Conservation (phyloP, 2,329 filamentous ascomycete species). For the Paraconiothyrium brasiliense region DNA sequence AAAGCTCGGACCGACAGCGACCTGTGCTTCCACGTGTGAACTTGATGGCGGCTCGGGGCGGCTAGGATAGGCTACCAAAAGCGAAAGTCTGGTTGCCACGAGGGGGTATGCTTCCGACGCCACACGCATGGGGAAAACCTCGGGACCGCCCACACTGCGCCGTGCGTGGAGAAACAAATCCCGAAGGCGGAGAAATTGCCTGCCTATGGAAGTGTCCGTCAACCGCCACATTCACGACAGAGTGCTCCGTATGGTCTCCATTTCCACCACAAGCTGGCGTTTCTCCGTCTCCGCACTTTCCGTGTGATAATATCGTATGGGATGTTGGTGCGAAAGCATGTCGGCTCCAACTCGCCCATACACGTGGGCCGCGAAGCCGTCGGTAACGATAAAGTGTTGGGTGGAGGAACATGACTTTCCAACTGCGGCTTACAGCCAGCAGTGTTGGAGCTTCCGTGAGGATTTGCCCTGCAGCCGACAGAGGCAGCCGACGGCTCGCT, state of each 20-base stretch:
- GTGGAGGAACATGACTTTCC: constrained; percentile 3
- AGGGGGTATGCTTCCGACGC: constrained; percentile 3
- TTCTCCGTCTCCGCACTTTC: neutral
- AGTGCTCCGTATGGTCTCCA: neutral
- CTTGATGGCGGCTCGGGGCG: neutral
- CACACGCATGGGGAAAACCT: neutral
- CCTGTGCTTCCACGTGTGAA: constrained; percentile 1
- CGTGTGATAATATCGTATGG: neutral
- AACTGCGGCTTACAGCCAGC: constrained; percentile 8
- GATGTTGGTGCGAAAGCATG: constrained; percentile 1
- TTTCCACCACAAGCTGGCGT: neutral
- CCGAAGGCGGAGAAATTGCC: constrained; percentile 9
- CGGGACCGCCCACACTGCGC: neutral
- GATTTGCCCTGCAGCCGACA: constrained; percentile 9
- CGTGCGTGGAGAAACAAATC: neutral
- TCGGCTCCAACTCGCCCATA: constrained; percentile 2
- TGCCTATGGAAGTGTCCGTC: too few species aligned
- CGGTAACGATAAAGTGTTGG: constrained; percentile 3
- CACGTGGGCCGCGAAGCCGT: constrained; percentile 3
- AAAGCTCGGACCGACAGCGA: neutral
- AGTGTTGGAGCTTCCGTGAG: neutral
- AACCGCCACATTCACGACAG: neutral
- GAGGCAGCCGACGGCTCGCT: constrained; percentile 1
- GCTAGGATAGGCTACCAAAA: constrained; percentile 2
- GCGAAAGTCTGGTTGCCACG: constrained; percentile 2